A percentile compares a stretch with the other conserved stretches of the same genome.
phyloP scores from a whole-genome alignment of 2,329 filamentous ascomycete species.

The Thielaviopsis cerberus region DNA sequence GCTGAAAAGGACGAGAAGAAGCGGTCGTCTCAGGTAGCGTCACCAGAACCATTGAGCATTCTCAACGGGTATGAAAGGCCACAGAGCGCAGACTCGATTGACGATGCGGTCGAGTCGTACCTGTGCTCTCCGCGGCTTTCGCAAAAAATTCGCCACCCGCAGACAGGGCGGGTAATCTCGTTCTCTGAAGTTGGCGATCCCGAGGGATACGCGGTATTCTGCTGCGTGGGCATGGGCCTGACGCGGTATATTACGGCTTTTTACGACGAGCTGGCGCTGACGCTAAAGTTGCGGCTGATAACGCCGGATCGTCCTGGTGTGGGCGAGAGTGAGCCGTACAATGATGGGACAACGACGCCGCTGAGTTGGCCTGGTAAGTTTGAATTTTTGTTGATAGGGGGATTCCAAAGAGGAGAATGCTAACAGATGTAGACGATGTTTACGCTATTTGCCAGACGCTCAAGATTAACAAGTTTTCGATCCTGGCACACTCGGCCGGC shows the following conservation, averaged over 20 bases:
- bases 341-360: constrained; percentile 66
- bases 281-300: constrained; percentile 73
- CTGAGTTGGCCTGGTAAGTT: constrained; percentile 76
- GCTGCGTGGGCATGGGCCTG: constrained; percentile 93
- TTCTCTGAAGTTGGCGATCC: constrained; percentile 95
- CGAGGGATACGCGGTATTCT: constrained; percentile 78
- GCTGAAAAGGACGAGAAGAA: constrained; percentile 22
- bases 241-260: constrained; percentile 93
- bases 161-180: constrained; percentile 72
- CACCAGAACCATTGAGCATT: constrained; percentile 16
- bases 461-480: constrained; percentile 87
- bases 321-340: constrained; percentile 73
- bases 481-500: constrained; percentile 86
- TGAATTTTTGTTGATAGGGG: no score
- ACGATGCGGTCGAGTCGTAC: constrained; percentile 73
- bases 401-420: no score
- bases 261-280: constrained; percentile 85
- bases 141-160: constrained; percentile 71
- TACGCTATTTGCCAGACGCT: constrained; percentile 82
- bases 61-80: constrained; percentile 51
- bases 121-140: constrained; percentile 67
- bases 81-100: constrained; percentile 66
- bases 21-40: constrained; percentile 12
- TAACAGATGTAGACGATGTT: constrained; percentile 63
- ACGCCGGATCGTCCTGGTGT: constrained; percentile 89